Evolutionary conservation across 345 rosid species (phyloP).

Genomic region (Boechera retrofracta): DNA sequence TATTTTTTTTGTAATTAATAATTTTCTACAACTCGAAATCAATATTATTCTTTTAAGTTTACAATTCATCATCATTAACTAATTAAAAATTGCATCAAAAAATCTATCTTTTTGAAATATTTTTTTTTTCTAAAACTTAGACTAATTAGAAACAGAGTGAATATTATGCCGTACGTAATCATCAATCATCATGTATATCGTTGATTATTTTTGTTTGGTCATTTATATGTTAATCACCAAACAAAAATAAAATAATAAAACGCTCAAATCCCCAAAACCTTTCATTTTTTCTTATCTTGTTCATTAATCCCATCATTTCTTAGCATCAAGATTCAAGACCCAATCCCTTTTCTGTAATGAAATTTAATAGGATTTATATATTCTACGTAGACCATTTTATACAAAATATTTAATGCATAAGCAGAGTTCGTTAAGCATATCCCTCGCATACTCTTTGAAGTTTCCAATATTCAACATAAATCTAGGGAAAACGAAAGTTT

Average conservation of each 20-base stretch:
- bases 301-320: background rate
- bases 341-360: background rate
- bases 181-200: background rate
- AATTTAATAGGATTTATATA: background rate
- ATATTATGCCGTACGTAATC: background rate
- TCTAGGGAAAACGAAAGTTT: constrained; percentile 19
- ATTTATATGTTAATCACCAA: background rate
- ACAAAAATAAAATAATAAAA: background rate
- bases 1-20: no score
- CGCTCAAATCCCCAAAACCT: background rate
- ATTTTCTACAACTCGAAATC: no score
- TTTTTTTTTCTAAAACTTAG: no score
- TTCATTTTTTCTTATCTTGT: background rate
- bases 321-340: background rate
- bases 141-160: no score
- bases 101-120: no score
- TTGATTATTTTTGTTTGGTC: background rate
- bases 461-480: constrained; percentile 29
- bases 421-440: constrained; percentile 13
- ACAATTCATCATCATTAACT: no score
- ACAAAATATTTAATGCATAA: background rate
- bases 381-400: background rate
- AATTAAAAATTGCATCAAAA: no score
- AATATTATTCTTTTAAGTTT: no score
- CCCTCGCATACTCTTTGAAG: constrained; percentile 29